Percentiles rank a stretch among this genome's conserved stretches.
phyloP scores from a whole-genome alignment of 106 monocot genomes.

The Chionographis japonica region DNA sequence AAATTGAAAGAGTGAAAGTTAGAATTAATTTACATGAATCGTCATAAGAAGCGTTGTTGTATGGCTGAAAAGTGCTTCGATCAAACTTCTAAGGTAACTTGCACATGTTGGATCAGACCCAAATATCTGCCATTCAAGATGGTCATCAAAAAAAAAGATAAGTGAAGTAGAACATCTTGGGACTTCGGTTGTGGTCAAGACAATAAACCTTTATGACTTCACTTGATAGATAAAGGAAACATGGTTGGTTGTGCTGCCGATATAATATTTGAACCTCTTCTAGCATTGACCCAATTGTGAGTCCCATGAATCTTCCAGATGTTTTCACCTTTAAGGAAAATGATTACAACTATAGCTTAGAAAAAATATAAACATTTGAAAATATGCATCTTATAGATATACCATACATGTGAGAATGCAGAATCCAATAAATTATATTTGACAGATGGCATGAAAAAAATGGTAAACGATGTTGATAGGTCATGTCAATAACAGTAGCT shows the following conservation, averaged over 20 bases:
- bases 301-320: constrained; percentile 72
- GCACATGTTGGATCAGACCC: constrained; percentile 89
- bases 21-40: constrained; percentile 51
- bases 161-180: constrained; percentile 4
- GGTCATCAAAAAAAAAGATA: constrained; percentile 4
- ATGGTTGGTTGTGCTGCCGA: constrained; percentile 81
- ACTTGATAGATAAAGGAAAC: constrained; percentile 95
- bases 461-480: no score
- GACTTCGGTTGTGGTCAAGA: background rate
- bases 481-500: no score
- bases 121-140: constrained; percentile 61
- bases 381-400: no score
- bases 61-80: constrained; percentile 74
- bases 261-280: constrained; percentile 77
- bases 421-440: no score
- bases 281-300: constrained; percentile 84
- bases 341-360: no score
- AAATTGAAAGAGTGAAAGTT: background rate
- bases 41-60: constrained; percentile 75
- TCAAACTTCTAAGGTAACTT: constrained; percentile 66
- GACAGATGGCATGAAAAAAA: no score
- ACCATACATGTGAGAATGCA: no score
- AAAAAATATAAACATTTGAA: no score
- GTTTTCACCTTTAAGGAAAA: constrained; percentile 63
- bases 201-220: constrained; percentile 90